Base-by-base conservation (phyloP, 257 asterid species). In the Linderniella brevidens region DNA sequence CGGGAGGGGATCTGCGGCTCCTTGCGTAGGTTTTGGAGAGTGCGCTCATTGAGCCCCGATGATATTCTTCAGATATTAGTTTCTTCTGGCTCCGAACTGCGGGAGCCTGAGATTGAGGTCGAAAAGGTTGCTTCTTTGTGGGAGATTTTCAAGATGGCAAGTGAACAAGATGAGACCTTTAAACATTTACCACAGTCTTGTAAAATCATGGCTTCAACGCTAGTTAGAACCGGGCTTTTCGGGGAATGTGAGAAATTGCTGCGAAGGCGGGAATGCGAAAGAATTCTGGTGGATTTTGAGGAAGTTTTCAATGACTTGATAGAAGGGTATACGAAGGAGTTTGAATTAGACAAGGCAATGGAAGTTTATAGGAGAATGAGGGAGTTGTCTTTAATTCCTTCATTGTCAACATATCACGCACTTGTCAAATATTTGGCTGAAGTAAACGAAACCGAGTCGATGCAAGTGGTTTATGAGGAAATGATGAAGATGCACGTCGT, bases 1-100 rank as follows among this genome's bases (percentile, higher is more conserved):
- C 90, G 95, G 9, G 95, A 87, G 59, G 97, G 97, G n/a, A 87
- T 87, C 64, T 87, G 97, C 55, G 97, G 97, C 3, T 87, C 97
- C n/a, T n/a, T 25, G 32, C 32, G 93, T 61, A 64, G 77, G 55
- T 88, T 72, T 64, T 88, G 84, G 86, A 68, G 98, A 67, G 79
- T 66, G 52, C 52, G 72, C 39, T 77, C 20, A 17, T 37, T 80
- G 60, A 76, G 58, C 41, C 81, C 95, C 38, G 63, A 58, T 61
- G 82, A 84, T 71, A 68, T 88, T 42, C 75, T 66, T 62, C 86
- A 88, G 40, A 68, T 88, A 63, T 65, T 88, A 53, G 62, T 63
- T 67, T 79, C 70, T 65, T 83, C 76, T 64, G 80, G 73, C 35
- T 64, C 32, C 48, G 53, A 60, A 50, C 17, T 52, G 36, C 74